Base-by-base conservation (phyloP, 805 yeast species). In the Starmerella floricola region DNA sequence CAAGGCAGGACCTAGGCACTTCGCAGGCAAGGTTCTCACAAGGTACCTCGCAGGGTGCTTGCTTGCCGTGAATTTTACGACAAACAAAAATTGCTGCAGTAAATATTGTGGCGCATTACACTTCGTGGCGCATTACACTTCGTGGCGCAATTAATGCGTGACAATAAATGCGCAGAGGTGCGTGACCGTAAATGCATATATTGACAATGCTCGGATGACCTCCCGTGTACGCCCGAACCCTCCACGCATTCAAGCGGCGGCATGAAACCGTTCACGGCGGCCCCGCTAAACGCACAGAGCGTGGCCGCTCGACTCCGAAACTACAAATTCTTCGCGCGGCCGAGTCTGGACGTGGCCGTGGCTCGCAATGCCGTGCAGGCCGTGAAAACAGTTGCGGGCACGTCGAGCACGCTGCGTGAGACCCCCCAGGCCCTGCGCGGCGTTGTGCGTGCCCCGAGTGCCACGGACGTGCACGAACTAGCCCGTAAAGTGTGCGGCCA, bases 241-340 rank as follows among this genome's bases (percentile, higher is more conserved):
- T 31, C 33, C 12, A 23, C 26, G 15, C n/a, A 8, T 28, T 6
- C 31, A 6, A 15, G 8, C 6, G 13, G 18, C 10, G 32, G 26
- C 31, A 35, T 40, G 35, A 32, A 32, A 32, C 23, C 35, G 42
- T 51, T 51, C 41, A 39, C 45, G 13, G 48, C 43, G 10, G 40
- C 43, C 31, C 55, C 55, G 26, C 34, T 47, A 27, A 44, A 41
- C 15, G 40, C 42, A 2, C 21, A 20, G 12, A 36, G 41, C 33
- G 40, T 52, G 16, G 44, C 46, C 4, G 12, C 27, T 8, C 43
- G 55, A 31, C 49, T 52, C 31, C 19, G 26, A 2, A 36, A 38
- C 26, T 32, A 39, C 35, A 23, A 36, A 8, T 46, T 48, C 35
- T 46, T 44, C 43, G 21, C 19, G 11, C 41, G 39, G 5, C 3